Evolutionary conservation across 78 protist genomes (phyloP).

Genomic region (Tieghemostelium lacteum): DNA sequence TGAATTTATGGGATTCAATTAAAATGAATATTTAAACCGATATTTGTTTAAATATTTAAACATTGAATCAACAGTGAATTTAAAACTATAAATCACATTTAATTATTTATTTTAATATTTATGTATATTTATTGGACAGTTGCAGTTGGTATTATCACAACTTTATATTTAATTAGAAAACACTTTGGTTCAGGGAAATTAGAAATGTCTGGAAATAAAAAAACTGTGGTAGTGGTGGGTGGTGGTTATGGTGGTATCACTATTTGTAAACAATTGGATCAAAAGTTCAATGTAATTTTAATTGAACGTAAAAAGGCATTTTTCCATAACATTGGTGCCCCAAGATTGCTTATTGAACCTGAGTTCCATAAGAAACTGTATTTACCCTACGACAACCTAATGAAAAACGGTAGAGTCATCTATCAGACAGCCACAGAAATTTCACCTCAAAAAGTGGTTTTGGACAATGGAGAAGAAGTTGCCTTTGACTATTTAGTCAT

Average conservation of each 20-base stretch:
- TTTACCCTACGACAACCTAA: constrained; percentile 37
- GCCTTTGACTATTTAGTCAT: constrained; percentile 48
- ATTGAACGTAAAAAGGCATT: constrained; percentile 55
- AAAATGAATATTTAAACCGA: too few species aligned
- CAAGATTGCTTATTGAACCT: constrained; percentile 35
- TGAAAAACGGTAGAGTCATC: constrained; percentile 50
- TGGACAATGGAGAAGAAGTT: constrained; percentile 21
- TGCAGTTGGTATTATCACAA: too few species aligned
- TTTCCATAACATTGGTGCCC: constrained; percentile 45
- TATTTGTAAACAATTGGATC: constrained; percentile 36
- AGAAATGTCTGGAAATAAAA: constrained; percentile 35
- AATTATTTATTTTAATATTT: too few species aligned
- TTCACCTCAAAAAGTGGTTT: background rate
- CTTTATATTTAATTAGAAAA: too few species aligned
- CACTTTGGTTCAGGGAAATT: too few species aligned
- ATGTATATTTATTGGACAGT: too few species aligned
- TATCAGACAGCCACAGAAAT: constrained; percentile 9
- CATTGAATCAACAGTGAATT: too few species aligned
- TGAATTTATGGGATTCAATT: too few species aligned
- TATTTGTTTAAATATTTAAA: too few species aligned
- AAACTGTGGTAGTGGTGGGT: constrained; percentile 66
- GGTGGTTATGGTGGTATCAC: constrained; percentile 75
- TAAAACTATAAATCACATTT: too few species aligned
- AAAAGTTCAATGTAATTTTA: constrained; percentile 56
- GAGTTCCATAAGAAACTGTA: constrained; percentile 15